A percentile compares a stretch with the other conserved stretches of the same genome.
phyloP scores from a whole-genome alignment of 148 eudicot genomes.

The Limonium bicolor region DNA sequence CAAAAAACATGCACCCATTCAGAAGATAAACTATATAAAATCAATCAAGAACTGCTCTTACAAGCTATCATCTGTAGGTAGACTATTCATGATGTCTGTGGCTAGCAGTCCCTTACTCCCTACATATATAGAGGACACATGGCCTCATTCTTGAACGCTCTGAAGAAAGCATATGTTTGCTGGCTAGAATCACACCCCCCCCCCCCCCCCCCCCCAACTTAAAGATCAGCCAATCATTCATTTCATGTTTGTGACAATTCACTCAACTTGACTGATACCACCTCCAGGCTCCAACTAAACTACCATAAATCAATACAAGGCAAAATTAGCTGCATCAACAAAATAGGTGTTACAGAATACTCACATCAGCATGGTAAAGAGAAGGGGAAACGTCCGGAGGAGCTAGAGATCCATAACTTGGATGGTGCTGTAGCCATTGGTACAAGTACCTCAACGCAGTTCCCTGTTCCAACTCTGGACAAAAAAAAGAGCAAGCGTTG shows the following conservation, averaged over 20 bases:
- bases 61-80: neutral
- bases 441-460: constrained; percentile 83
- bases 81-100: neutral
- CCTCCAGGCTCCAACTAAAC: no score
- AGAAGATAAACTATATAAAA: constrained; percentile 5
- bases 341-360: constrained; percentile 11
- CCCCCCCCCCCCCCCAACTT: no score
- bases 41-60: neutral
- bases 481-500: neutral
- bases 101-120: no score
- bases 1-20: constrained; percentile 7
- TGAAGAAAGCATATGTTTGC: no score
- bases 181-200: no score
- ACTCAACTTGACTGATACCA: no score
- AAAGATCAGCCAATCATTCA: no score
- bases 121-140: no score
- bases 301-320: no score
- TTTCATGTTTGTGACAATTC: no score
- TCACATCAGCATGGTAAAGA: constrained; percentile 75
- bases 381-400: constrained; percentile 46
- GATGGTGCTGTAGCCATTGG: constrained; percentile 79
- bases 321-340: no score
- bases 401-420: constrained; percentile 64
- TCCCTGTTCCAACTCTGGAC: constrained; percentile 81
- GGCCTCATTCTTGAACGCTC: no score